These are phyloP conservation scores for Leptomonas pyrrhocoris DNA, from an alignment of 208 protist genomes.

Conservation along the genomic window DNA sequence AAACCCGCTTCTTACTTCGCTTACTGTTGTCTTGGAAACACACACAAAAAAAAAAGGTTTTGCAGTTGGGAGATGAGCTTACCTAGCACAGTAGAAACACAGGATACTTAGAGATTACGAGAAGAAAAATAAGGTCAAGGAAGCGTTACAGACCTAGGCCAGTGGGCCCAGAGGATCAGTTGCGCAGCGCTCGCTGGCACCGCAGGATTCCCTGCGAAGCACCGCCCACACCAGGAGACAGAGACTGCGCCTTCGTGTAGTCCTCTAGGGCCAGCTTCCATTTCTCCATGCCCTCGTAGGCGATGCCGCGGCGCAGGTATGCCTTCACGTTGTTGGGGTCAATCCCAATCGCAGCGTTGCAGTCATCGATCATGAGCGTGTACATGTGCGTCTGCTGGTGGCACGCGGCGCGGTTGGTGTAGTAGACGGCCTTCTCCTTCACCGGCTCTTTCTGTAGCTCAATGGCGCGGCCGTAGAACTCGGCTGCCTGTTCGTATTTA, in stretches of 20 bases:
- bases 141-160: not conserved
- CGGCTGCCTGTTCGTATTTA: conserved; percentile 87
- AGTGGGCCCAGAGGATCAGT: not conserved
- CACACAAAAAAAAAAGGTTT: not conserved
- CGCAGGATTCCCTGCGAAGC: conserved; percentile 82
- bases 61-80: not conserved
- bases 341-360: conserved; percentile 79
- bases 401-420: conserved; percentile 91
- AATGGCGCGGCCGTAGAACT: conserved; percentile 92
- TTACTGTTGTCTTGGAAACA: not conserved
- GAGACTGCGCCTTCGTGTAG: conserved; percentile 69
- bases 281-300: conserved; percentile 91
- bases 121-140: conserved; percentile 9
- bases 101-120: not conserved
- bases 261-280: conserved; percentile 91
- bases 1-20: not conserved
- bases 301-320: conserved; percentile 87
- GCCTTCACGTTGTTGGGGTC: conserved; percentile 88
- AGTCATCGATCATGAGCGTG: conserved; percentile 84
- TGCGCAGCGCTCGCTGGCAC: conserved; percentile 74
- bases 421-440: conserved; percentile 87
- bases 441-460: conserved; percentile 69
- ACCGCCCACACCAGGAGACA: conserved; percentile 59
- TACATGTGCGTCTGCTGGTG: conserved; percentile 91
- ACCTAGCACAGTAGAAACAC: not conserved